Conservation (phyloP, 768 basidiomycete genomes). For the Gymnopilus junonius region DNA sequence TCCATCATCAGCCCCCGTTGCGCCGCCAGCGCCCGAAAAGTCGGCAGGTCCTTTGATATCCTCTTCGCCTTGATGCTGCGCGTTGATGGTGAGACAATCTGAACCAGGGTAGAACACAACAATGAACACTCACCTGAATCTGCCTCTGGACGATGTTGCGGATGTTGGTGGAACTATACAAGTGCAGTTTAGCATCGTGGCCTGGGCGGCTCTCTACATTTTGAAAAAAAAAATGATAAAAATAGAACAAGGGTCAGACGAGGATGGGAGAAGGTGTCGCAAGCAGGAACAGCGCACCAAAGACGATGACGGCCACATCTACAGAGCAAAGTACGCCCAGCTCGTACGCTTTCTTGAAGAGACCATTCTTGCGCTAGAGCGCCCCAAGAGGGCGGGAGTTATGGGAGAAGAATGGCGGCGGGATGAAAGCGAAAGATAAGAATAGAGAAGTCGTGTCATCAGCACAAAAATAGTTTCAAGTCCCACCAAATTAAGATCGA, state of each 20-base stretch:
- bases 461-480: slow-evolving; percentile 28
- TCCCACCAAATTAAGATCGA: slow-evolving; percentile 4
- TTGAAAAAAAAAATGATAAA: slow-evolving; percentile 17
- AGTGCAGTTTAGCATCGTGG: slow-evolving; percentile 70
- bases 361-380: slow-evolving; percentile 68
- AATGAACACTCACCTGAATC: slow-evolving; percentile 38
- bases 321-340: slow-evolving; percentile 77
- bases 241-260: slow-evolving; percentile 23
- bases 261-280: background rate
- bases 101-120: background rate
- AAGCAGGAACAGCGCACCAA: slow-evolving; percentile 51
- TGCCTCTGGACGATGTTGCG: slow-evolving; percentile 65
- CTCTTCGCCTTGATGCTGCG: slow-evolving; percentile 39
- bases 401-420: background rate
- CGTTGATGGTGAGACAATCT: slow-evolving; percentile 13
- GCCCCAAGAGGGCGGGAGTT: background rate
- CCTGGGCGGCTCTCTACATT: slow-evolving; percentile 59
- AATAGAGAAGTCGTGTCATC: slow-evolving; percentile 26
- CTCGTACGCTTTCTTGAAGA: slow-evolving; percentile 82
- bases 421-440: slow-evolving; percentile 15
- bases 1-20: slow-evolving; percentile 29
- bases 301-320: slow-evolving; percentile 76
- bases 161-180: slow-evolving; percentile 67
- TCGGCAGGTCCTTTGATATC: slow-evolving; percentile 39
- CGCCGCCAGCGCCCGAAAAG: slow-evolving; percentile 32